Evolutionary conservation across 78 protist species (phyloP).

Genomic region (slime mould (Dictyostelium discoideum)): dicty_2.7 NC_007089.4:4723001-4723500

Average conservation of each 20-base stretch:
- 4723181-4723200: no score
- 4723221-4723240: not conserved
- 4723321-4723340: not conserved
- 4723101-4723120: not conserved
- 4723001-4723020: not conserved
- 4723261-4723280: not conserved
- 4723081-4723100: not conserved
- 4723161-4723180: not conserved
- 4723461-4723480: not conserved
- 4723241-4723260: not conserved
- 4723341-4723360: not conserved
- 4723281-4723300: conserved; percentile 16
- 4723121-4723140: not conserved
- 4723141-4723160: not conserved
- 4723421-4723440: not conserved
- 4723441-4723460: not conserved
- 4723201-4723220: not conserved
- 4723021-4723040: not conserved
- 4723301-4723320: conserved; percentile 10
- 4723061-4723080: conserved; percentile 7
- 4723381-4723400: not conserved
- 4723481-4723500: not conserved
- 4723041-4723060: not conserved
- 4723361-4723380: not conserved
- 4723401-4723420: not conserved